phyloP scores from a whole-genome alignment of 106 monocot species.

The Hemerocallis citrina region DNA sequence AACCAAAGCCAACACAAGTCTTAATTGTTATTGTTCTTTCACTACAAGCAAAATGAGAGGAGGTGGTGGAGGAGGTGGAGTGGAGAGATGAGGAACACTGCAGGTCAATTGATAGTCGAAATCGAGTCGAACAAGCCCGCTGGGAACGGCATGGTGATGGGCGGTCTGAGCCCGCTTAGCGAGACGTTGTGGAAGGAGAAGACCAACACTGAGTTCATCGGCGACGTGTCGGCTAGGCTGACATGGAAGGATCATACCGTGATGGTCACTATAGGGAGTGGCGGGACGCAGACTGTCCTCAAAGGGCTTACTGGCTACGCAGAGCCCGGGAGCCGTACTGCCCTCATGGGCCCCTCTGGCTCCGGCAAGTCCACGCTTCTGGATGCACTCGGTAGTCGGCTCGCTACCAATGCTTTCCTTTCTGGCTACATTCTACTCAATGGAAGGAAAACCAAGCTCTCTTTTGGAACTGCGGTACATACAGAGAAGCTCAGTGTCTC shows the following conservation, averaged over 20 bases:
- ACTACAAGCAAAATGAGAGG: no score
- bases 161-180: slow-evolving; percentile 53
- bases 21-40: no score
- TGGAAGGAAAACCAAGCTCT: slow-evolving; percentile 57
- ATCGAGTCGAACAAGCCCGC: slow-evolving; percentile 58
- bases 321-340: slow-evolving; percentile 56
- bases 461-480: slow-evolving; percentile 65
- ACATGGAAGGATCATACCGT: slow-evolving; percentile 71
- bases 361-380: slow-evolving; percentile 78
- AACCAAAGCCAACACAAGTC: no score
- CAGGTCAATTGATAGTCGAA: slow-evolving; percentile 42
- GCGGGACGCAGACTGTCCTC: slow-evolving; percentile 45
- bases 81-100: not conserved
- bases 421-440: slow-evolving; percentile 55
- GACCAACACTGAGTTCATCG: slow-evolving; percentile 40
- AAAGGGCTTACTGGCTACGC: slow-evolving; percentile 64
- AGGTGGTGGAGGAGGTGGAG: no score
- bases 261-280: slow-evolving; percentile 39
- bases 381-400: slow-evolving; percentile 53
- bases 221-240: slow-evolving; percentile 57
- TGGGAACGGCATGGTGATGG: not conserved
- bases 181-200: slow-evolving; percentile 74
- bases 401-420: slow-evolving; percentile 69
- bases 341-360: slow-evolving; percentile 71
- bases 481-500: no score